Conservation (phyloP, 2,329 filamentous ascomycete genomes). For the Alternaria sp. region DNA sequence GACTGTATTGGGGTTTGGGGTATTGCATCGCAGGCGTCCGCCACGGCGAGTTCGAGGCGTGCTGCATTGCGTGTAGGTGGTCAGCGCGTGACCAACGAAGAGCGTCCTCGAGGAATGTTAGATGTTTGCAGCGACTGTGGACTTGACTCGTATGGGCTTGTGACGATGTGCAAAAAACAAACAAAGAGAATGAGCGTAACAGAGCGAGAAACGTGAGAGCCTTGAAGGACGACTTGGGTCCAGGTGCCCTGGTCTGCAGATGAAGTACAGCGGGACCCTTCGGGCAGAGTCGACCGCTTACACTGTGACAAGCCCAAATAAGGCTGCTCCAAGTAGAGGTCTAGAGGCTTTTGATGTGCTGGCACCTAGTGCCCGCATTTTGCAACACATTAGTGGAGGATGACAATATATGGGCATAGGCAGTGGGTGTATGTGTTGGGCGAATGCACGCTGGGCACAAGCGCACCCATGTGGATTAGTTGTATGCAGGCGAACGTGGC, state of each 20-base stretch:
- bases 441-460: slow-evolving; percentile 49
- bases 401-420: slow-evolving; percentile 44
- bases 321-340: slow-evolving; percentile 37
- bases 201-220: slow-evolving; percentile 32
- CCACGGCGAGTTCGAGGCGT: slow-evolving; percentile 45
- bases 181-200: slow-evolving; percentile 34
- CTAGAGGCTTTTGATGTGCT: slow-evolving; percentile 49
- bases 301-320: slow-evolving; percentile 32
- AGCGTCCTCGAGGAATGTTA: slow-evolving; percentile 21
- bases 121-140: slow-evolving; percentile 16
- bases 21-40: slow-evolving; percentile 40
- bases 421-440: slow-evolving; percentile 44
- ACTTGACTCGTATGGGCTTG: slow-evolving; percentile 20
- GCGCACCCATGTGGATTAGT: slow-evolving; percentile 45
- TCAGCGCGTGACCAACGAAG: slow-evolving; percentile 30
- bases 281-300: slow-evolving; percentile 25
- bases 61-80: slow-evolving; percentile 44
- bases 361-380: slow-evolving; percentile 48
- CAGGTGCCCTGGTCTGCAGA: slow-evolving; percentile 38
- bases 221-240: slow-evolving; percentile 33
- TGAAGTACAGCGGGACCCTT: slow-evolving; percentile 42
- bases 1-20: slow-evolving; percentile 43
- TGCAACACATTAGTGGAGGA: slow-evolving; percentile 46
- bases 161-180: slow-evolving; percentile 35
- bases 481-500: slow-evolving; percentile 49